These are phyloP conservation scores for Teratosphaeria zuluensis DNA, from an alignment of 2,329 filamentous ascomycete species.

Conservation along the genomic window DNA sequence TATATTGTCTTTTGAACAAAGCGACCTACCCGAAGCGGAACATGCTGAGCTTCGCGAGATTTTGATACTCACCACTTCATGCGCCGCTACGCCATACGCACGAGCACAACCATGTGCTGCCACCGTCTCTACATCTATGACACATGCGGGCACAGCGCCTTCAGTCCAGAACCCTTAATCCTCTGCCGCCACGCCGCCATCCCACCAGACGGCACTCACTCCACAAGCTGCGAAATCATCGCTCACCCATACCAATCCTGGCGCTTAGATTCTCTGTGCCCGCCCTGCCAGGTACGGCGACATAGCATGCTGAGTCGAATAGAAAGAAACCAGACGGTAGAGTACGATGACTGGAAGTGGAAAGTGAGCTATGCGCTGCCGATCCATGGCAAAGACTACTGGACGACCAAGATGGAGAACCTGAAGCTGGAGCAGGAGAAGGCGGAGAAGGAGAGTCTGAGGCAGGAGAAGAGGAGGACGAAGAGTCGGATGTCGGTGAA, in stretches of 20 bases:
- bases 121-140: conserved; percentile 34
- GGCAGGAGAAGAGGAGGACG: conserved; percentile 4
- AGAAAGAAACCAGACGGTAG: conserved; percentile 19
- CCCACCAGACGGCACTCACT: conserved; percentile 5
- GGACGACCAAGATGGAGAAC: conserved; percentile 13
- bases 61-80: background rate
- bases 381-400: conserved; percentile 20
- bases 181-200: conserved; percentile 26
- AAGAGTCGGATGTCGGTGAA: conserved; percentile 1
- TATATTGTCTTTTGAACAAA: background rate
- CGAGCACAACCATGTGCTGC: conserved; percentile 30
- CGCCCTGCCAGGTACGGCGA: conserved; percentile 21
- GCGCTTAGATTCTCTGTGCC: conserved; percentile 26
- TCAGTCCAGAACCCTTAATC: conserved; percentile 24
- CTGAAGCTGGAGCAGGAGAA: conserved; percentile 7
- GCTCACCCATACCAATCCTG: conserved; percentile 29
- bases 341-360: conserved; percentile 32
- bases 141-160: conserved; percentile 33
- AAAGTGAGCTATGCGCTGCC: conserved; percentile 30
- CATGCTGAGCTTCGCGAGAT: background rate
- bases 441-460: conserved; percentile 8
- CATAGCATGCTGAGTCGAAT: conserved; percentile 18
- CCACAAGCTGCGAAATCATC: conserved; percentile 16
- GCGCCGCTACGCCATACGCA: background rate
- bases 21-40: background rate